Evolutionary conservation across 1,284 basidiomycete genomes (phyloP).

Genomic region (Rhodotorula glutinis): DNA sequence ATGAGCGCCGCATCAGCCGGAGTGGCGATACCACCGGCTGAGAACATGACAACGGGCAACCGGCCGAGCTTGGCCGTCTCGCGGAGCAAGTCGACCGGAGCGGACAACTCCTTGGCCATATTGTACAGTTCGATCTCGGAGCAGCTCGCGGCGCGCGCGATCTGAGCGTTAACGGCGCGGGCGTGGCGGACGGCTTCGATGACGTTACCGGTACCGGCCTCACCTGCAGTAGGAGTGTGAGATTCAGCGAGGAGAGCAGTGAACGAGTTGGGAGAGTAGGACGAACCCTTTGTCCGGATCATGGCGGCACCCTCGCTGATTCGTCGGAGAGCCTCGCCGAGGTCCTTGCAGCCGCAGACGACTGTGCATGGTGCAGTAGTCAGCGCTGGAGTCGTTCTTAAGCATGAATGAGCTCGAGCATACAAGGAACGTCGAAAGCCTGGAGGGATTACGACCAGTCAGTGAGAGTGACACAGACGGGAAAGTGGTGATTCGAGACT

Average conservation of each 20-base stretch:
- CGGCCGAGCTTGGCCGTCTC: constrained; percentile 91
- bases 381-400: not conserved
- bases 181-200: constrained; percentile 95
- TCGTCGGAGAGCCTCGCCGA: constrained; percentile 83
- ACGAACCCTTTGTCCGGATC: constrained; percentile 91
- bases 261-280: too few relatives aligned
- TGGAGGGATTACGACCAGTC: not conserved
- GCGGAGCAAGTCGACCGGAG: constrained; percentile 96
- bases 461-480: not conserved
- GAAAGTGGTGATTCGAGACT: not conserved
- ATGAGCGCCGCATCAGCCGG: constrained; percentile 97
- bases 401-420: not conserved
- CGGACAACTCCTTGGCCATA: constrained; percentile 88
- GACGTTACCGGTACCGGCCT: constrained; percentile 94
- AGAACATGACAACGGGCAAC: constrained; percentile 73
- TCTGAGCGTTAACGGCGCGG: constrained; percentile 76
- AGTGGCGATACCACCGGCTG: constrained; percentile 87
- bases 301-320: constrained; percentile 95
- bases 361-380: constrained; percentile 34
- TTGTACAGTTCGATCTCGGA: constrained; percentile 93
- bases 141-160: constrained; percentile 67
- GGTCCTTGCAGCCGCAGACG: constrained; percentile 60
- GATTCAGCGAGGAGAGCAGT: not conserved
- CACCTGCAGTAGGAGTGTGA: constrained; percentile 20
- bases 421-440: constrained; percentile 54